Evolutionary conservation across 1,139 yeast species (phyloP), one percentile per base, ranked within the genome.

Genomic region (Hansenula anomala): DNA sequence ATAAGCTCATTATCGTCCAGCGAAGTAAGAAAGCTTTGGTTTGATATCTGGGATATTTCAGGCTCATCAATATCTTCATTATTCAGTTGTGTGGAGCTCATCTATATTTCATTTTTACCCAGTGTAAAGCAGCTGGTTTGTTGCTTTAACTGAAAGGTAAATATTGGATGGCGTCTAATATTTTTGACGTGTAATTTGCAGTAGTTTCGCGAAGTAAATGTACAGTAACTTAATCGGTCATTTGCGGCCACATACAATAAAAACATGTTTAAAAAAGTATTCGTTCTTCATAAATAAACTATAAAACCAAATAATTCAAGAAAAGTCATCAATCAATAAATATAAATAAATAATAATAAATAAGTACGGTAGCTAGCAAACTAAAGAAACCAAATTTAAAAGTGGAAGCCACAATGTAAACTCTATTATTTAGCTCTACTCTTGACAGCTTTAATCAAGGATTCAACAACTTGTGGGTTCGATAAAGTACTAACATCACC

Each of bases 401-500:
- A 20, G 22, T 9, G 9, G 22, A 20, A 20, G 9, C 9, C 22
- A 20, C 8, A 20, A 9, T 20, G 8, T 6, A 20, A 20, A 9
- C 8, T 20, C 22, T 20, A n/a, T 48, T 34, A 46, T 19, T 41
- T 39, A 18, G 41, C 33, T 37, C 37, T 48, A 30, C 43, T 49
- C 39, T 74, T 75, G 39, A 79, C 88, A 30, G 80, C 78, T 18
- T 68, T 71, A 44, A 83, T 81, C 49, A 83, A 66, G 49, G 79
- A 82, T 37, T 71, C 69, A 40, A 83, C 89, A 41, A 80, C 80
- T 33, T 71, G 75, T 13, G 92, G 90, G 55, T 82, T 81, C 24
- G 87, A 77, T 56, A 83, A 71, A 4, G 92, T 82, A n/a, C 87
- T 78, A 40, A 77, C 78, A 60, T 83, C 92, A 43, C 92, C 92